Conservation (phyloP, 345 rosid species). For the Citrus inodora region DNA sequence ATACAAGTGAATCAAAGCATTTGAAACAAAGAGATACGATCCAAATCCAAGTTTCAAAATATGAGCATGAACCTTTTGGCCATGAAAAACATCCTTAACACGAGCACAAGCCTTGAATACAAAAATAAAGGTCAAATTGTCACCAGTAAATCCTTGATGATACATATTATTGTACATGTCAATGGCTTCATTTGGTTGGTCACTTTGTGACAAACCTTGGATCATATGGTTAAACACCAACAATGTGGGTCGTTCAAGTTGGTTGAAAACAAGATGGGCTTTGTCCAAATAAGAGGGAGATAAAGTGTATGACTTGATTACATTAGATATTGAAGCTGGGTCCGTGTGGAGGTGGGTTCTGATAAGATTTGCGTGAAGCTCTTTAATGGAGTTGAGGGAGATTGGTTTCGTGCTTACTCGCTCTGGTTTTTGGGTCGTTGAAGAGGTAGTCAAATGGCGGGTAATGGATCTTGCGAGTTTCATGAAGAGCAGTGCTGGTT, state of each 20-base stretch:
- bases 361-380: constrained; percentile 42
- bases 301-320: constrained; percentile 45
- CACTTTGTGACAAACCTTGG: constrained; percentile 41
- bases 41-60: constrained; percentile 43
- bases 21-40: constrained; percentile 44
- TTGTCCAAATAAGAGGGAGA: constrained; percentile 27
- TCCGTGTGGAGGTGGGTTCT: constrained; percentile 31
- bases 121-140: constrained; percentile 40
- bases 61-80: constrained; percentile 37
- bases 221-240: constrained; percentile 39
- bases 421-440: constrained; percentile 14
- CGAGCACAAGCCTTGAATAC: constrained; percentile 49
- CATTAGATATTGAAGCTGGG: constrained; percentile 32
- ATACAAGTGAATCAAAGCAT: constrained; percentile 50
- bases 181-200: constrained; percentile 35
- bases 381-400: constrained; percentile 20
- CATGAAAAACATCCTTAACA: constrained; percentile 22
- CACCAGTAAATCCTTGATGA: constrained; percentile 30
- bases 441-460: constrained; percentile 18
- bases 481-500: neutral
- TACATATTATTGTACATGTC: constrained; percentile 30
- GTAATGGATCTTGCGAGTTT: constrained; percentile 17
- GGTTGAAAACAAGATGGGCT: constrained; percentile 39
- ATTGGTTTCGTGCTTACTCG: neutral
- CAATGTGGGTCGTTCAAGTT: constrained; percentile 36